These are phyloP conservation scores for Fusarium pseudocircinatum DNA, from an alignment of 2,329 filamentous ascomycete species.

Conservation along the genomic window DNA sequence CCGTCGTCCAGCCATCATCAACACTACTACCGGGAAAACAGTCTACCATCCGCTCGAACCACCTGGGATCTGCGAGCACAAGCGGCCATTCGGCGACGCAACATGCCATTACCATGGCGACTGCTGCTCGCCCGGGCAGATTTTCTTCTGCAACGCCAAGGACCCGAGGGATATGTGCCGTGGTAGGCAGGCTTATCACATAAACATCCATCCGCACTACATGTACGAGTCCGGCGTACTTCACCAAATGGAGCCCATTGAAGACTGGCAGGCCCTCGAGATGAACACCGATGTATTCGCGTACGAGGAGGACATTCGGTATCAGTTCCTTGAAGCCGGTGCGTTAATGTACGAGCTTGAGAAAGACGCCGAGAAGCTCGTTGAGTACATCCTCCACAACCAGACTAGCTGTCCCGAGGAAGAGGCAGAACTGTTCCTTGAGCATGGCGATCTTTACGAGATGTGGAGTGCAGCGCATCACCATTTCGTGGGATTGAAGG, in stretches of 20 bases:
- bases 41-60: constrained; percentile 25
- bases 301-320: constrained; percentile 14
- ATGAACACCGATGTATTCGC: background rate
- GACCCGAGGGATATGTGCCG: background rate
- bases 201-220: background rate
- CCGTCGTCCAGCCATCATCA: constrained; percentile 21
- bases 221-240: background rate
- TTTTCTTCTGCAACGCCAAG: background rate
- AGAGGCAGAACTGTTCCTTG: background rate
- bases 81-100: rapidly evolving
- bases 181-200: constrained; percentile 18
- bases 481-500: background rate
- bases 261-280: background rate
- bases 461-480: background rate
- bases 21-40: background rate
- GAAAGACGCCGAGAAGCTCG: background rate
- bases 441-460: background rate
- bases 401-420: background rate
- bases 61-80: constrained; percentile 4
- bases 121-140: background rate
- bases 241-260: background rate
- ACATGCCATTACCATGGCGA: constrained; percentile 4
- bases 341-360: background rate
- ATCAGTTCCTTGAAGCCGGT: constrained; percentile 17
- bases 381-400: background rate